Base-by-base conservation (phyloP, 768 basidiomycete species). In the Strobilomyces confusus region DNA sequence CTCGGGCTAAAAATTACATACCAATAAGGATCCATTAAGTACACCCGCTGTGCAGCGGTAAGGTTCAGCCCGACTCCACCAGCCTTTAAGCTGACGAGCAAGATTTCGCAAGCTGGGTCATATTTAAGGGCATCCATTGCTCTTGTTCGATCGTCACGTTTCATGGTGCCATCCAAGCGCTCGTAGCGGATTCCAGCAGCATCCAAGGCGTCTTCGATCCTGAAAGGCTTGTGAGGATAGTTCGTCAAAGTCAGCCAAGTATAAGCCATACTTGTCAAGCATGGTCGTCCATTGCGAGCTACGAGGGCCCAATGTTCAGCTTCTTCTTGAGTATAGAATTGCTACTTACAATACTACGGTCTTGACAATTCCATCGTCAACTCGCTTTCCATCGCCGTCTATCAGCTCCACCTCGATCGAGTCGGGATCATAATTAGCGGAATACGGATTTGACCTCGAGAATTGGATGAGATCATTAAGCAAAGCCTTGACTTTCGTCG, bases 1-100 rank as follows among this genome's bases (percentile, higher is more conserved):
- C n/a, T n/a, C n/a, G n/a, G n/a, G n/a, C n/a, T n/a, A n/a, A n/a
- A n/a, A n/a, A n/a, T n/a, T n/a, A 38, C 43, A 74, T 58, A 87
- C 93, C 94, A 98, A 69, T 97, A 98, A 38, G 94, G 94, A 72
- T 98, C 94, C 84, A 98, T 94, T 40, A 99, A 74, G 70, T 97
- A 98, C 17, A 91, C 94, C 49, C 86, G 89, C 65, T 87, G 90
- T 44, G 95, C 97, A 17, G 93, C 87, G 1, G 95, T 98, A 42
- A 98, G 79, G 69, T 98, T 99, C 51, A 99, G 75, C 15, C 95
- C 97, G 6, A 99, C 97, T 49, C 97, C 97, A 49, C 97, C 97
- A 8, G 97, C 97, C 64, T 95, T 90, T 60, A 98, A 77, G 67
- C 94, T 97, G 63, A 99, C 95, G 30, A 99, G 79, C 38, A 99